These are phyloP conservation scores for Kwoniella shandongensis DNA, from an alignment of 768 basidiomycete species.

Conservation along the genomic window DNA sequence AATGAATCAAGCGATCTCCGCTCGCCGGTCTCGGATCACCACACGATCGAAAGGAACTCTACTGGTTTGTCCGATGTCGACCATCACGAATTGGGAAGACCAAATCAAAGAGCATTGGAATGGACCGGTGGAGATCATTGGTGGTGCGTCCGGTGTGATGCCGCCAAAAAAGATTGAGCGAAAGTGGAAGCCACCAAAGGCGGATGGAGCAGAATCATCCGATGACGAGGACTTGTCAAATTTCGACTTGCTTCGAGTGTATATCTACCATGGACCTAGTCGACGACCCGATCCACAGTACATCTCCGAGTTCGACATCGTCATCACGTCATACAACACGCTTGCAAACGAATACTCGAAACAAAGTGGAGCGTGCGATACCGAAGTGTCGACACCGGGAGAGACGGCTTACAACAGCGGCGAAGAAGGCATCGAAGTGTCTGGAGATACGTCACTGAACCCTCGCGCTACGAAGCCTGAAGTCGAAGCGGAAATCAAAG, in stretches of 20 bases:
- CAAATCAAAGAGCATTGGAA: constrained; percentile 97
- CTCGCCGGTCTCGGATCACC: constrained; percentile 37
- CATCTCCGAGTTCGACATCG: constrained; percentile 90
- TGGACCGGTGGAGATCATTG: constrained; percentile 77
- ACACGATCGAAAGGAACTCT: constrained; percentile 79
- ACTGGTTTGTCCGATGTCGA: constrained; percentile 94
- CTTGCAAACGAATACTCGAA: constrained; percentile 92
- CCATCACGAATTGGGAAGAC: constrained; percentile 98
- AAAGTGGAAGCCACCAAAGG: constrained; percentile 42
- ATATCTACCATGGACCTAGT: constrained; percentile 92
- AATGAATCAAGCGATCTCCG: constrained; percentile 14
- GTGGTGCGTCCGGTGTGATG: constrained; percentile 61
- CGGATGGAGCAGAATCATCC: constrained; percentile 27
- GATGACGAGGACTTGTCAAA: constrained; percentile 52
- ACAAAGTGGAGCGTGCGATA: constrained; percentile 65
- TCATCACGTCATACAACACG: constrained; percentile 96
- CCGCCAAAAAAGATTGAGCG: constrained; percentile 33
- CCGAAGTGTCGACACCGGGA: constrained; percentile 55
- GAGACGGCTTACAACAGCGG: constrained; percentile 56
- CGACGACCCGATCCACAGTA: constrained; percentile 81
- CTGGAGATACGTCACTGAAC: constrained; percentile 67
- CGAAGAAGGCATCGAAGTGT: constrained; percentile 67
- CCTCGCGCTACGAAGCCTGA: constrained; percentile 42
- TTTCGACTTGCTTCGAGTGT: constrained; percentile 59
- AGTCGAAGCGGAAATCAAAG: constrained; percentile 51